Evolutionary conservation across 768 basidiomycete species (phyloP), one percentile per base, ranked within the genome.

Genomic region (Lentinula guzmanii): DNA sequence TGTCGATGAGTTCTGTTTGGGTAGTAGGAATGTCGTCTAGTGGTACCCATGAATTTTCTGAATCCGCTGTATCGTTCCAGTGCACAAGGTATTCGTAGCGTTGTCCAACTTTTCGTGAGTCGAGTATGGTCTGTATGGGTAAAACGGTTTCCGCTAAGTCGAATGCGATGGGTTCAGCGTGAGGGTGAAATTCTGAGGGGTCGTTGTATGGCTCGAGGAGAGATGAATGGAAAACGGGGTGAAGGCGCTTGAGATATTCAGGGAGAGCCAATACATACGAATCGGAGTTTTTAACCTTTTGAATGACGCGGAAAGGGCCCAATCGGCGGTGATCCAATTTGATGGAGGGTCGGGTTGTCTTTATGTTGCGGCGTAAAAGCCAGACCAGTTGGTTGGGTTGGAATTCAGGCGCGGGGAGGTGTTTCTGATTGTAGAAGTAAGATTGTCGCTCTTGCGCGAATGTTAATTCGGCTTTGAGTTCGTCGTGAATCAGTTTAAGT

Each of bases 201-300:
- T n/a, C 69, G 2, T 60, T 41, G 54, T 72, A 73, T 13, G 70
- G 70, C 63, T 73, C 69, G 21, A 75, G 70, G 31, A 75, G 74
- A 5, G 72, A 76, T 28, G 70, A 68, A 61, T 78, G 69, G 67
- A 79, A 78, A 9, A 78, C 73, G 24, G 75, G 76, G 41, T 78
- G 74, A 11, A 79, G 65, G n/a, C 64, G 64, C 5, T 70, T 70
- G 28, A 78, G 65, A 28, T 69, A 68, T 2, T 65, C 48, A 15
- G 76, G 76, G 9, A 77, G 70, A 1, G 63, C 16, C 31, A 78
- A 71, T 10, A 66, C 62, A 60, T 72, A 76, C 3, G 73, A 52
- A 16, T n/a, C n/a, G n/a, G n/a, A n/a, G n/a, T n/a, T n/a, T n/a
- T n/a, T n/a, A n/a, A n/a, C n/a, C n/a, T n/a, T n/a, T n/a, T n/a